Conservation (phyloP, 345 rosid species). For the Pugionium dolabratum region DNA sequence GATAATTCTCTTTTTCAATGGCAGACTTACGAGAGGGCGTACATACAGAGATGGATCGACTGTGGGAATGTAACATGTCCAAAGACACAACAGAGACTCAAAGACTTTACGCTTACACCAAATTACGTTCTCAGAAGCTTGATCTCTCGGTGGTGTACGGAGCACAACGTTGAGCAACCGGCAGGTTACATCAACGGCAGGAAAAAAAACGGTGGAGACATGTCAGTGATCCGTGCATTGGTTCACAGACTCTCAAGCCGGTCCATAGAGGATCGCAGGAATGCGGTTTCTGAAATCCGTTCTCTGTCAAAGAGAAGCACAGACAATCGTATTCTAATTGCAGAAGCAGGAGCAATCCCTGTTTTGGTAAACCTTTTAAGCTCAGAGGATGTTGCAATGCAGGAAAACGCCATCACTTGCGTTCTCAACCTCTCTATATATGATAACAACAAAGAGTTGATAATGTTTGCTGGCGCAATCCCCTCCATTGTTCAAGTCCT, state of each 20-base stretch:
- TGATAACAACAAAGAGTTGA: constrained; percentile 43
- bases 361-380: constrained; percentile 33
- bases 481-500: constrained; percentile 42
- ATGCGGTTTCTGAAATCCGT: constrained; percentile 78
- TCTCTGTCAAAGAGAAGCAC: constrained; percentile 75
- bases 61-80: constrained; percentile 87
- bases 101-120: constrained; percentile 67
- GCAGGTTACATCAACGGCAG: constrained; percentile 59
- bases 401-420: constrained; percentile 41
- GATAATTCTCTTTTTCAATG: constrained; percentile 30
- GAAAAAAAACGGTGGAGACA: constrained; percentile 62
- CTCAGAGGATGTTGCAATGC: constrained; percentile 36
- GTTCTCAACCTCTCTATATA: constrained; percentile 44
- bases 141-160: constrained; percentile 77
- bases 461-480: constrained; percentile 43
- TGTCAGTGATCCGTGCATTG: constrained; percentile 42
- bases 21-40: constrained; percentile 96
- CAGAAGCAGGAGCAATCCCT: constrained; percentile 66
- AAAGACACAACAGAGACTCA: constrained; percentile 91
- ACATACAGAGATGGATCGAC: constrained; percentile 96
- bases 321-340: constrained; percentile 69
- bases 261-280: constrained; percentile 66
- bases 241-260: constrained; percentile 64
- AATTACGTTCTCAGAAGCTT: constrained; percentile 80
- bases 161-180: constrained; percentile 78